phyloP scores from a whole-genome alignment of 148 eudicot genomes.

The Persicaria tinctoria region DNA sequence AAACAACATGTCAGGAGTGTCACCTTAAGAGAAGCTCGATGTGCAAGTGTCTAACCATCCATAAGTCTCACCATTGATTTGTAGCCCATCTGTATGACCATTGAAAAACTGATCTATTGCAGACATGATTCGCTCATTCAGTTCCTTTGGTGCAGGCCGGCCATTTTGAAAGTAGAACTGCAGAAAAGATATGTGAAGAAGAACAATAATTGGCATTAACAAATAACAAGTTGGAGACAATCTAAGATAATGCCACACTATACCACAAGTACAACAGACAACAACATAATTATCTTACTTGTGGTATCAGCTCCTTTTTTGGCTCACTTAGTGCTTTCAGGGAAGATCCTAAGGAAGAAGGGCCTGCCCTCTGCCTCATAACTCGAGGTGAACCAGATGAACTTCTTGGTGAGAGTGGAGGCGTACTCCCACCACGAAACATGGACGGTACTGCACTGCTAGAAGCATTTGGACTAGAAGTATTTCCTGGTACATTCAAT shows the following conservation, averaged over 20 bases:
- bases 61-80: constrained; percentile 57
- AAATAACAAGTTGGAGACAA: neutral
- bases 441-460: constrained; percentile 80
- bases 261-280: neutral
- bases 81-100: constrained; percentile 82
- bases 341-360: constrained; percentile 70
- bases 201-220: neutral
- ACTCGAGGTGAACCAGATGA: constrained; percentile 94
- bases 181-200: constrained; percentile 6
- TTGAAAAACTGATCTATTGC: constrained; percentile 89
- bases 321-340: constrained; percentile 71
- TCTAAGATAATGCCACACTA: neutral
- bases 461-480: constrained; percentile 67
- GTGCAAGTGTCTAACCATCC: neutral
- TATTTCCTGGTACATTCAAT: constrained; percentile 54
- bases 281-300: constrained; percentile 35
- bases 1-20: neutral
- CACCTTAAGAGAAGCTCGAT: neutral
- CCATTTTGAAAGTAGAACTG: constrained; percentile 97
- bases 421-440: constrained; percentile 98
- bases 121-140: constrained; percentile 81
- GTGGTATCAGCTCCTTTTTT: constrained; percentile 82
- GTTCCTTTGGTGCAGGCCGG: constrained; percentile 85
- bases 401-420: constrained; percentile 98
- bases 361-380: constrained; percentile 64